Evolutionary conservation across 1,139 yeast genomes (phyloP).

Genomic region (Sugiyamaella novakii): DNA sequence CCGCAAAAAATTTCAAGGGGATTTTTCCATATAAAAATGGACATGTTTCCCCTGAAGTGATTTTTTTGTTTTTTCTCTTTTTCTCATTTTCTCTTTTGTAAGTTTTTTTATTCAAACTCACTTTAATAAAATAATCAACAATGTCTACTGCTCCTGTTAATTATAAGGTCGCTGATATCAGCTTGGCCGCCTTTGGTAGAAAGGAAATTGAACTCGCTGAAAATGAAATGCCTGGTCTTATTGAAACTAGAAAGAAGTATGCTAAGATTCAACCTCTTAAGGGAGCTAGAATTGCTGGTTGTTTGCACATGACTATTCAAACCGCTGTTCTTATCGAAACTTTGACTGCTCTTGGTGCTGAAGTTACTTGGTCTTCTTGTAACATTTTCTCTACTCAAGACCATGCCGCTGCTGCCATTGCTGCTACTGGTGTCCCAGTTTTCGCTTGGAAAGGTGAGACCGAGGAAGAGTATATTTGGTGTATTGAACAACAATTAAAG

Average conservation of each 20-base stretch:
- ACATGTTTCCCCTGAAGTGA: background rate
- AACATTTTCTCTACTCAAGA: conserved; percentile 99
- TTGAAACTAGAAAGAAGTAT: conserved; percentile 94
- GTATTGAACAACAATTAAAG: conserved; percentile 98
- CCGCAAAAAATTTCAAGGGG: background rate
- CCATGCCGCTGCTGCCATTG: conserved; percentile 99
- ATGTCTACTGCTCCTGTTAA: conserved; percentile 40
- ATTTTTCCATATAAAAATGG: background rate
- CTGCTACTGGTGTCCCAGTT: conserved; percentile 99
- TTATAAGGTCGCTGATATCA: conserved; percentile 97
- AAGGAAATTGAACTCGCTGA: conserved; percentile 99
- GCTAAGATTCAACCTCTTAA: conserved; percentile 92
- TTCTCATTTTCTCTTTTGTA: background rate
- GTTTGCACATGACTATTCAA: conserved; percentile 99
- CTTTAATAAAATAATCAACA: background rate
- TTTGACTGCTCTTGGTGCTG: conserved; percentile 97
- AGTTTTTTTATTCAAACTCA: background rate
- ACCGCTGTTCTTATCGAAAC: conserved; percentile 99
- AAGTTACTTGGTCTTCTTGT: conserved; percentile 99
- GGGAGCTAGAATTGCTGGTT: conserved; percentile 99
- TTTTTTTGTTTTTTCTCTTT: too few relatives aligned
- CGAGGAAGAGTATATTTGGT: conserved; percentile 99
- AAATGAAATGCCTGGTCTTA: conserved; percentile 99
- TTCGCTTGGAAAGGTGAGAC: conserved; percentile 99
- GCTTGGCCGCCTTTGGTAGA: conserved; percentile 99